phyloP scores from a whole-genome alignment of 768 basidiomycete species.

The Scleroderma bovista region DNA sequence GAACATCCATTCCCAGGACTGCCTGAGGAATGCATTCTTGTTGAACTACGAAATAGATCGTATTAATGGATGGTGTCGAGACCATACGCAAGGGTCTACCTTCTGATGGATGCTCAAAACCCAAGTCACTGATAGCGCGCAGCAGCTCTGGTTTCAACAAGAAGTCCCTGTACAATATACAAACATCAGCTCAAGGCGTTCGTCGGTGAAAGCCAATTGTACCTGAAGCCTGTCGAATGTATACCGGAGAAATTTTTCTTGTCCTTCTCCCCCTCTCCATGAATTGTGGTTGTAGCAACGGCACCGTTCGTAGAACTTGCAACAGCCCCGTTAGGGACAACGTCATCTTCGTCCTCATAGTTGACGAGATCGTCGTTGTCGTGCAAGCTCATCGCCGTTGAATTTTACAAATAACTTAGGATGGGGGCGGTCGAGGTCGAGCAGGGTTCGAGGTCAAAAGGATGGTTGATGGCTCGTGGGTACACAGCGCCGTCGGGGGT shows the following conservation, averaged over 20 bases:
- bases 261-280: slow-evolving; percentile 63
- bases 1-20: slow-evolving; percentile 97
- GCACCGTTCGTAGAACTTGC: slow-evolving; percentile 44
- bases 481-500: neutral
- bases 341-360: slow-evolving; percentile 89
- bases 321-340: slow-evolving; percentile 54
- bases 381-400: slow-evolving; percentile 62
- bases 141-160: slow-evolving; percentile 95
- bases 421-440: too few relatives aligned
- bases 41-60: slow-evolving; percentile 59
- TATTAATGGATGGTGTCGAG: neutral
- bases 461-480: neutral
- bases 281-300: slow-evolving; percentile 39
- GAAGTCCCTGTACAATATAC: slow-evolving; percentile 67
- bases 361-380: slow-evolving; percentile 92
- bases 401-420: slow-evolving; percentile 19
- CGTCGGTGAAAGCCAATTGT: slow-evolving; percentile 20
- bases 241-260: slow-evolving; percentile 99
- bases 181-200: slow-evolving; percentile 3
- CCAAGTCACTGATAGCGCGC: slow-evolving; percentile 97
- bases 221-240: slow-evolving; percentile 99
- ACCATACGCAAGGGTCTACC: slow-evolving; percentile 44
- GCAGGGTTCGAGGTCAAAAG: slow-evolving; percentile 14
- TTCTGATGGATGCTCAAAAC: slow-evolving; percentile 99
- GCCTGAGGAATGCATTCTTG: slow-evolving; percentile 99